Evolutionary conservation across 345 rosid genomes (phyloP), one percentile per base, ranked within the genome.

Genomic region (Laguncularia racemosa): DNA sequence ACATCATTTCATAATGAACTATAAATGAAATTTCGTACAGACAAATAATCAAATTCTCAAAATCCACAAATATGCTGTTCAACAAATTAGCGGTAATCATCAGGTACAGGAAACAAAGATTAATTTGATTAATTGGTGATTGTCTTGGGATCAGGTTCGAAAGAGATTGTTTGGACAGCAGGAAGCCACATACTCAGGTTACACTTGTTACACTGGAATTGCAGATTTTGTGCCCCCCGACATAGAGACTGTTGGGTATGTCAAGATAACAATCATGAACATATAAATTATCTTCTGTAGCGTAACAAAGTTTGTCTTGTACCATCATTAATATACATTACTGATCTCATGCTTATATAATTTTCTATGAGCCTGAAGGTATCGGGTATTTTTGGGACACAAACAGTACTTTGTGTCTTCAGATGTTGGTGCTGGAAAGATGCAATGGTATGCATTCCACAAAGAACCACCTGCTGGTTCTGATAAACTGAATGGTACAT

Each of bases 371-470:
- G 21, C 68, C 20, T 56, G 69, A 60, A 82, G 96, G 76, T 83
- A 85, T 70, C 96, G 96, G 13, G 96, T 93, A 40, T 89, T 89
- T 73, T 73, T 89, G 76, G 99, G 97, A 66, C 92, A 87, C 76
- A 93, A 89, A 63, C 97, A 93, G 51, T 93, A 93, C 83, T 93
- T 87, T 50, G 99, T 93, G 53, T 87, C 99, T 61, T 79, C 95
- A 10, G 99, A 93, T 68, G 99, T 89, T 60, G 97, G 99, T 66
- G 89, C 81, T 18, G 99, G 99, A 59, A 89, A 89, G 83, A 93
- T 93, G 96, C 99, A 93, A 70, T 93, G 99, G 96, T 89, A 93
- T 16, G 99, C 95, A 16, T 93, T 93, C 67, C 82, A 87, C 71
- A 72, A 93, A 44, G 97, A 89, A 65, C 71, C 85, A 21, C 69